phyloP scores from a whole-genome alignment of 192 early-diverging fungal genomes.

The Mortierella hygrophila region DNA sequence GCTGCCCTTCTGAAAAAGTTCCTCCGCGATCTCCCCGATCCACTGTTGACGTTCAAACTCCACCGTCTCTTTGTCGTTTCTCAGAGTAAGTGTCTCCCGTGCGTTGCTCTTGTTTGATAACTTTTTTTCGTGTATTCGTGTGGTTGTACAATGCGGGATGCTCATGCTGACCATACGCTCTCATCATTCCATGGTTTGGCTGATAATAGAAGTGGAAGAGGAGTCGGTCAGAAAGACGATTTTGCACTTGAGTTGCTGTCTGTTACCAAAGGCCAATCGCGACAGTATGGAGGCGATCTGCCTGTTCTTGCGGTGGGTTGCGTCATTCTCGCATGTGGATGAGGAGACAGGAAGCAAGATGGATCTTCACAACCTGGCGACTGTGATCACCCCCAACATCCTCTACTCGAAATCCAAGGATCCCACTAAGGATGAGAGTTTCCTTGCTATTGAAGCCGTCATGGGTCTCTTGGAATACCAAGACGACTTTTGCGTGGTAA shows the following conservation, averaged over 20 bases:
- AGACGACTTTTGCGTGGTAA: constrained; percentile 76
- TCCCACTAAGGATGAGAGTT: constrained; percentile 80
- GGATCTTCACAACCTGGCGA: constrained; percentile 93
- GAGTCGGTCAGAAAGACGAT: constrained; percentile 69
- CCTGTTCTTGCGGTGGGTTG: constrained; percentile 90
- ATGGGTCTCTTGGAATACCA: constrained; percentile 75
- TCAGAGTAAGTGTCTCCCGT: constrained; percentile 64
- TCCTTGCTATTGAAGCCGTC: constrained; percentile 76
- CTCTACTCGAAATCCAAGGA: constrained; percentile 89
- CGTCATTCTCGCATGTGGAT: constrained; percentile 77
- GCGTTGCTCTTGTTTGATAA: not conserved
- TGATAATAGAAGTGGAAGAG: constrained; percentile 61
- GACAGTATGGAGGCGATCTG: constrained; percentile 94
- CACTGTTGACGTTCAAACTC: constrained; percentile 91
- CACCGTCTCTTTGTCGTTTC: constrained; percentile 87
- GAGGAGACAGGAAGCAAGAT: constrained; percentile 90
- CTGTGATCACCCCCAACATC: constrained; percentile 95
- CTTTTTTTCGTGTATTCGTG: not conserved
- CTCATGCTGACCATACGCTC: not conserved
- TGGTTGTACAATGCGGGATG: not conserved
- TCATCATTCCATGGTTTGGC: not conserved
- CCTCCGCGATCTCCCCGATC: constrained; percentile 95
- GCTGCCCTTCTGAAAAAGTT: constrained; percentile 98
- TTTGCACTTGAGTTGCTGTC: constrained; percentile 84
- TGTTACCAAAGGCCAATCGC: constrained; percentile 92